Conservation (phyloP, 1,284 basidiomycete genomes). For the Prillingera fragicola region DNA sequence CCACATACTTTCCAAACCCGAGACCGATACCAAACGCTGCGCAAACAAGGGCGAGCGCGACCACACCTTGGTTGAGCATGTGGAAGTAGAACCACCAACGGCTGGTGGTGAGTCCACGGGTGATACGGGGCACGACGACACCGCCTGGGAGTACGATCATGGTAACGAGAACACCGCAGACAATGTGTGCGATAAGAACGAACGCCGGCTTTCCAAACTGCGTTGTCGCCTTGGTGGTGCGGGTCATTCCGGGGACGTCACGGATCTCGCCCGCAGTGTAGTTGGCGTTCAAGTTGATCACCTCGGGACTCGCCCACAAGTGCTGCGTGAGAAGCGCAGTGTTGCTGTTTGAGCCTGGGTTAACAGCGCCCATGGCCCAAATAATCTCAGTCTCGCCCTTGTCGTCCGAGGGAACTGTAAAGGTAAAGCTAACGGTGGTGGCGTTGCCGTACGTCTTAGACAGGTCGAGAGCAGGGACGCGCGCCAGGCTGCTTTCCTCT, state of each 20-base stretch:
- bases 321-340: constrained; percentile 52
- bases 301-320: constrained; percentile 11
- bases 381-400: constrained; percentile 51
- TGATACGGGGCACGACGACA: constrained; percentile 57
- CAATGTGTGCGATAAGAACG: constrained; percentile 55
- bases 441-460: constrained; percentile 42
- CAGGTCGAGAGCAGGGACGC: constrained; percentile 31
- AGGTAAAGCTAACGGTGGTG: constrained; percentile 45
- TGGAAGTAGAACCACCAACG: constrained; percentile 57
- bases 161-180: constrained; percentile 55
- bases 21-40: constrained; percentile 47
- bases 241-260: neutral
- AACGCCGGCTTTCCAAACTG: constrained; percentile 1
- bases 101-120: constrained; percentile 53
- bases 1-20: constrained; percentile 13
- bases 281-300: neutral
- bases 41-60: constrained; percentile 56
- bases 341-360: constrained; percentile 47
- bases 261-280: neutral
- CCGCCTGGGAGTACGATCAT: constrained; percentile 58
- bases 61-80: constrained; percentile 53
- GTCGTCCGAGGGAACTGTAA: constrained; percentile 52
- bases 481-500: no score
- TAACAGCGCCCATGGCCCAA: constrained; percentile 52
- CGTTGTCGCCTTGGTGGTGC: constrained; percentile 1